Conservation (phyloP, 1,284 basidiomycete genomes). For the Austropuccinia psidii region DNA sequence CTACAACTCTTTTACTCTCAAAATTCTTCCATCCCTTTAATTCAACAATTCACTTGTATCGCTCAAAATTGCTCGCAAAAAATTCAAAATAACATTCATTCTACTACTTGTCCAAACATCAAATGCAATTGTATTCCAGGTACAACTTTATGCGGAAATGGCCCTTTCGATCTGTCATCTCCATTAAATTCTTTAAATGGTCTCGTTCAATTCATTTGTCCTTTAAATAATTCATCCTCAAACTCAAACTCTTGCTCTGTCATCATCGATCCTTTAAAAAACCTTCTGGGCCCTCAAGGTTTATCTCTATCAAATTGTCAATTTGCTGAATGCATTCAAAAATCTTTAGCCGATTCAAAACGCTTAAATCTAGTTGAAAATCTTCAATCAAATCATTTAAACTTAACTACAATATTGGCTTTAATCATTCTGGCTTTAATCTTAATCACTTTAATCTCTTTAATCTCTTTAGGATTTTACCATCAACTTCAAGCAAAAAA, state of each 20-base stretch:
- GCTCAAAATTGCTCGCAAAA: constrained; percentile 62
- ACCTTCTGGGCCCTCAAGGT: constrained; percentile 64
- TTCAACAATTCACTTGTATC: constrained; percentile 61
- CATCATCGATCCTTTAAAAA: constrained; percentile 60
- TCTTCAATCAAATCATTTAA: constrained; percentile 51
- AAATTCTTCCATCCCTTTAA: not conserved
- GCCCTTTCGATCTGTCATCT: constrained; percentile 53
- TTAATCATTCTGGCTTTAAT: constrained; percentile 69
- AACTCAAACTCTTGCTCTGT: constrained; percentile 62
- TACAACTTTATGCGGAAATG: constrained; percentile 63
- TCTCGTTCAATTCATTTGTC: constrained; percentile 58
- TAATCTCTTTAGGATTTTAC: constrained; percentile 59
- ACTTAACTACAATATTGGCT: constrained; percentile 75
- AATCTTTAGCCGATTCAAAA: constrained; percentile 61
- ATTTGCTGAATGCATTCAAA: constrained; percentile 77
- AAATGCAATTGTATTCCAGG: constrained; percentile 63
- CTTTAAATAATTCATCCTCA: constrained; percentile 51
- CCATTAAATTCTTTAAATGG: constrained; percentile 57
- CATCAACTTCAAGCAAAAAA: constrained; percentile 59
- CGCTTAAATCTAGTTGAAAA: constrained; percentile 38
- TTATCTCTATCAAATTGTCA: constrained; percentile 62
- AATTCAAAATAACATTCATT: constrained; percentile 42
- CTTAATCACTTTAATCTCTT: constrained; percentile 55
- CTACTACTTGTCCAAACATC: constrained; percentile 64
- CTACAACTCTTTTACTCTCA: constrained; percentile 8